Evolutionary conservation across 176 grass and related monocot genomes (phyloP), one percentile per base, ranked within the genome.

Genomic region (Eleusine indica): DNA sequence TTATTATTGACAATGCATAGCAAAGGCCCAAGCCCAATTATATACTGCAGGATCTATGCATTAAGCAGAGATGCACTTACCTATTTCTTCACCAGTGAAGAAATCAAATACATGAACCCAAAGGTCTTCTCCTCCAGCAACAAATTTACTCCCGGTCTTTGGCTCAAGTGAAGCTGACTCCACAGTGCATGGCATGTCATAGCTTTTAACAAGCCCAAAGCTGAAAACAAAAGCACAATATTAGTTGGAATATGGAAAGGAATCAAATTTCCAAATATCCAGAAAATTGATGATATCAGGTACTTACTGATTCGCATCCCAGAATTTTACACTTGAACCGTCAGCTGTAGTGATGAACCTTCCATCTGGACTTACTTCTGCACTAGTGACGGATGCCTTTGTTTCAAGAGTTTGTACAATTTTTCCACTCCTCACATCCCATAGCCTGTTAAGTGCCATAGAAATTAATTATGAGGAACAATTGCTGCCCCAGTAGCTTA

Each of bases 391-490:
- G 62, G 96, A 84, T 76, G 93, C 85, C 83, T 90, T 96, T 69
- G 96, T 99, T 88, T 99, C 96, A 85, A 99, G 90, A 77, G 96
- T 99, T 87, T 96, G 93, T 60, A 96, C 89, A 75, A 99, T 96
- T 63, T 96, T 96, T 62, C 93, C 91, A 84, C 86, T 96, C 84
- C 89, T 96, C 58, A 95, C 89, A 92, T 99, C 96, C 91, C 91
- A 99, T 71, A 99, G 81, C 77, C 96, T 98, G 82, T 74, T 38
- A 7, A 78, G 16, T 49, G 53, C 16, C 58, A 80, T 29, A 79
- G 10, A 41, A 75, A 68, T 68, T 68, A 73, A 86, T 79, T 38
- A 54, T 46, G 3, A 9, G 35, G 66, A 48, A 82, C 12, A 66
- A 60, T 8, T 71, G 29, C 4, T 28, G 13, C 83, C 54, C 5